Evolutionary conservation across 768 basidiomycete genomes (phyloP), one percentile per base, ranked within the genome.

Genomic region (Leccinum truebloodii): DNA sequence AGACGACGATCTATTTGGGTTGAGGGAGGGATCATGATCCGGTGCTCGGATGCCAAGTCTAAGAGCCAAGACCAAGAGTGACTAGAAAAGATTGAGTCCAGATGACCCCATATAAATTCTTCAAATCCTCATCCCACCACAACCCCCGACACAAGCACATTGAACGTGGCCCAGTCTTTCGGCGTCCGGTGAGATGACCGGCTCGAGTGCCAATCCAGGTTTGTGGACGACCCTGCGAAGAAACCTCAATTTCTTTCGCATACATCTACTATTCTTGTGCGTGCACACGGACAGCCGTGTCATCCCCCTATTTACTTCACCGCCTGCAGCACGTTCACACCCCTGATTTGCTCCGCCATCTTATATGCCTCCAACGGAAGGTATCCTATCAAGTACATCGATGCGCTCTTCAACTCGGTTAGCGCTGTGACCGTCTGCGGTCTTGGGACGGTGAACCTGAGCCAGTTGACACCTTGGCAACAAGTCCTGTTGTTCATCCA

Each of bases 291-390:
- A 48, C 35, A 53, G 50, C 16, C 37, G 8, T 22, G 37, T 52
- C 32, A 32, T 52, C 14, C 22, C 55, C 53, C 48, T 52, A 50
- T 54, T 54, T 64, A 53, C 62, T 0, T 41, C 28, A 3, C 53
- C 51, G 30, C 54, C 62, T 66, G 22, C 68, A 92, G 90, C 67
- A 88, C 85, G 6, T 82, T 92, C 69, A 86, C 86, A 0, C 95
- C 95, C 2, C 79, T 97, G 64, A 76, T 95, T 57, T 83, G 85
- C 63, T 90, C 92, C 20, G 86, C 76, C 39, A 86, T 98, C 55
- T 84, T 97, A 68, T 97, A 91, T 68, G 92, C 86, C 26, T 83
- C 83, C 75, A 94, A 94, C 79, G 93, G 90, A 48, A 75, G 77
- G 52, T 83, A 83, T 67, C 86, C 82, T 50, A 82, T 94, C 39